phyloP scores from a whole-genome alignment of 306 rosid species.

The Ceratonia siliqua region DNA sequence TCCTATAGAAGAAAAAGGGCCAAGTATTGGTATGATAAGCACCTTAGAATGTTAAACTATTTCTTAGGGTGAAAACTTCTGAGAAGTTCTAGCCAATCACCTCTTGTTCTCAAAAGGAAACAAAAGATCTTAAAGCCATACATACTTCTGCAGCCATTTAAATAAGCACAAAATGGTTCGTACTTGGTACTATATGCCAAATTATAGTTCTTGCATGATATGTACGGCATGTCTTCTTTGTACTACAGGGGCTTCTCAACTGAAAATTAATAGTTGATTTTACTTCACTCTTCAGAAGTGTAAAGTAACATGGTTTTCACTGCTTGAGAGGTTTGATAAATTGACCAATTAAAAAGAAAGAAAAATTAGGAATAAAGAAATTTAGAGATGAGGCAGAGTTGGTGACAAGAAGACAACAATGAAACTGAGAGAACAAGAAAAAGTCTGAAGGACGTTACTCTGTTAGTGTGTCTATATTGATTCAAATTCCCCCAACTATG shows the following conservation, averaged over 20 bases:
- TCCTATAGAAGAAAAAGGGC: no score
- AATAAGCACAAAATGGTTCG: not conserved
- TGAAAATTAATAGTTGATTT: slow-evolving; percentile 6
- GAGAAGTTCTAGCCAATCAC: not conserved
- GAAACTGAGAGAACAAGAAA: slow-evolving; percentile 40
- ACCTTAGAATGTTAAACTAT: slow-evolving; percentile 7
- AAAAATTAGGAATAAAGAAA: not conserved
- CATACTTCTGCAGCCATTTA: not conserved
- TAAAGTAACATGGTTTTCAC: slow-evolving; percentile 1
- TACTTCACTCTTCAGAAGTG: not conserved
- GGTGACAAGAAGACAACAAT: slow-evolving; percentile 49
- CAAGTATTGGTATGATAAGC: not conserved
- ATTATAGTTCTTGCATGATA: not conserved
- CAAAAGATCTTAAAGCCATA: not conserved
- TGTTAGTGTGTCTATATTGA: slow-evolving; percentile 38
- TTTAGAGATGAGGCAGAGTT: slow-evolving; percentile 36
- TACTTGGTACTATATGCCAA: not conserved
- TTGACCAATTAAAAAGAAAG: not conserved
- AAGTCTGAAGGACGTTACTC: slow-evolving; percentile 54
- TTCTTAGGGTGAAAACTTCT: not conserved
- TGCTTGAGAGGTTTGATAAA: not conserved
- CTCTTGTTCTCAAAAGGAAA: slow-evolving; percentile 3
- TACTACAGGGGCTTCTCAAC: slow-evolving; percentile 26
- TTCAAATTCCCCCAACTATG: slow-evolving; percentile 35
- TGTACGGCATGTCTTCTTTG: not conserved